Percentiles rank a stretch among this genome's conserved stretches.
phyloP scores from a whole-genome alignment of 768 basidiomycete species.

The Phanerodontia chrysosporium region DNA sequence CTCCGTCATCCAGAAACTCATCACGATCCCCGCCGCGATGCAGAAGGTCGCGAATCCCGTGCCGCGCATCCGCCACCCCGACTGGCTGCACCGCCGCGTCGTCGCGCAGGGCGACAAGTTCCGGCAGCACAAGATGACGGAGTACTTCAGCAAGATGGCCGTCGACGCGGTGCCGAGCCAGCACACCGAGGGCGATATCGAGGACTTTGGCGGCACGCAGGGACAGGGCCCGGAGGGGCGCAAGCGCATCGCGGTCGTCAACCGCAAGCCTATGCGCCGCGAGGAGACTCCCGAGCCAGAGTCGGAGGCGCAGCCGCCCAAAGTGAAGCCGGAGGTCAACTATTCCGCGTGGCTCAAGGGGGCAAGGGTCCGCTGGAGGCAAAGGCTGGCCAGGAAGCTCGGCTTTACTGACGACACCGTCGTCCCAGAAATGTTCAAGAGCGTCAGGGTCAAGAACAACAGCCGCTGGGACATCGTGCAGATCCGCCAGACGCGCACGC shows the following conservation, averaged over 20 bases:
- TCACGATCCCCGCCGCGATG: conserved; percentile 98
- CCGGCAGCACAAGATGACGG: conserved; percentile 95
- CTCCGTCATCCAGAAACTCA: conserved; percentile 97
- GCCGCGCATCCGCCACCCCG: conserved; percentile 91
- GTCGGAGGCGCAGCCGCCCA: conserved; percentile 22
- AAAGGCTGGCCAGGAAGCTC: conserved; percentile 44
- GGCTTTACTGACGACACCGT: conserved; percentile 36
- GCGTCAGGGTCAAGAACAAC: conserved; percentile 51
- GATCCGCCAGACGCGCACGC: conserved; percentile 68
- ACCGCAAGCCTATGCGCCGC: conserved; percentile 39
- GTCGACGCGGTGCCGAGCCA: conserved; percentile 23
- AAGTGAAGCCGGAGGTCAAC: conserved; percentile 60
- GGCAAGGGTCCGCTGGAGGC: conserved; percentile 76
- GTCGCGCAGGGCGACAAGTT: conserved; percentile 91
- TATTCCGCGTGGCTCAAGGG: conserved; percentile 78
- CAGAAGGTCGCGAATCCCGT: conserved; percentile 97
- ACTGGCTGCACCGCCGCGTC: conserved; percentile 93
- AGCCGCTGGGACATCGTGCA: conserved; percentile 92
- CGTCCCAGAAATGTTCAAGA: conserved; percentile 74
- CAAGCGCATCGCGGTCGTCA: conserved; percentile 50
- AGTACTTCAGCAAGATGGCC: conserved; percentile 68
- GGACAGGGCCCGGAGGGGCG: conserved; percentile 20
- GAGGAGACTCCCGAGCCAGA: conserved; percentile 41
- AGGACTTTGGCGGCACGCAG: conserved; percentile 17
- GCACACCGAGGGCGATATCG: conserved; percentile 51